Evolutionary conservation across 805 yeast species (phyloP).

Genomic region (Zygoascus biomembranicola): DNA sequence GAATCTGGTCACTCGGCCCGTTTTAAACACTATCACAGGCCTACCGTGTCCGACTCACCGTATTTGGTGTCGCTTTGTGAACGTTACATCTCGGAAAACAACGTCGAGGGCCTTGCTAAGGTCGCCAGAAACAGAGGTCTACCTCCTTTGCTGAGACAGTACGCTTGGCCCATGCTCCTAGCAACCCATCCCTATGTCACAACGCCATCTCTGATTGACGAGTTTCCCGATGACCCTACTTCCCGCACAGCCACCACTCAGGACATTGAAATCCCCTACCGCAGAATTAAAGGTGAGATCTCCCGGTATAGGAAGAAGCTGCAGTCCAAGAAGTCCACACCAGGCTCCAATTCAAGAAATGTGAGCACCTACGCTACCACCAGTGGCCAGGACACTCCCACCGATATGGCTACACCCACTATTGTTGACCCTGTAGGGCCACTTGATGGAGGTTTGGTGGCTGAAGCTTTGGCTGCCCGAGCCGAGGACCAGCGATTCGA

Average conservation of each 20-base stretch:
- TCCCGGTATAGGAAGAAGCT: slow-evolving; percentile 19
- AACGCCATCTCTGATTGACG: slow-evolving; percentile 65
- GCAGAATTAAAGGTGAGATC: slow-evolving; percentile 28
- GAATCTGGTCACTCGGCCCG: slow-evolving; percentile 11
- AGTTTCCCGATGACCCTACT: slow-evolving; percentile 23
- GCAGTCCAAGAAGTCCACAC: slow-evolving; percentile 1
- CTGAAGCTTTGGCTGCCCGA: background rate
- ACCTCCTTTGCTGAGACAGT: slow-evolving; percentile 70
- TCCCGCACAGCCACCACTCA: slow-evolving; percentile 7
- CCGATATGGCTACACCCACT: background rate
- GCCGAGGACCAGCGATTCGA: slow-evolving; percentile 15
- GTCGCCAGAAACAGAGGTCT: slow-evolving; percentile 77
- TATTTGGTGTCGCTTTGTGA: slow-evolving; percentile 49
- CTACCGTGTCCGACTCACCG: slow-evolving; percentile 39
- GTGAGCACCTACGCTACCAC: slow-evolving; percentile 6
- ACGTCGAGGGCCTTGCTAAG: slow-evolving; percentile 68
- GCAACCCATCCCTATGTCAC: slow-evolving; percentile 79
- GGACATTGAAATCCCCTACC: slow-evolving; percentile 19
- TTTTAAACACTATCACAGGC: slow-evolving; percentile 30
- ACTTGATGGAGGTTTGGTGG: background rate
- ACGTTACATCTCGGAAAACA: slow-evolving; percentile 46
- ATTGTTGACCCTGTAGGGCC: background rate
- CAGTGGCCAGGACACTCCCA: slow-evolving; percentile 1
- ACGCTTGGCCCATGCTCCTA: slow-evolving; percentile 77
- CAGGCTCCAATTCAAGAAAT: slow-evolving; percentile 3